phyloP scores from a whole-genome alignment of 768 basidiomycete genomes.

The Rhizopogon rudus region DNA sequence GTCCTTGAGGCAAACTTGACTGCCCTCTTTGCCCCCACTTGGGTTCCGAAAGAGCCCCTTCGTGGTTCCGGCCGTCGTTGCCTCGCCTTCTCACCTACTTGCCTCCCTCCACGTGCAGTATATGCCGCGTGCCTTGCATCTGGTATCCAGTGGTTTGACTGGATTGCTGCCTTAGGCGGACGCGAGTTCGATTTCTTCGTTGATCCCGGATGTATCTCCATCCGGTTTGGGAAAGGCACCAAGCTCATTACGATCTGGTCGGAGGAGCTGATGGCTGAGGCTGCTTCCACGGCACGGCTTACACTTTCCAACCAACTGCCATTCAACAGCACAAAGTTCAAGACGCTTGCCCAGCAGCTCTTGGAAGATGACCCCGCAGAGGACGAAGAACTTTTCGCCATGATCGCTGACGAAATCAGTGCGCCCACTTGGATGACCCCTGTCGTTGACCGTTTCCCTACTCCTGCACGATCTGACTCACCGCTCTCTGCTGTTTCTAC shows the following conservation, averaged over 20 bases:
- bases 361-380: slow-evolving; percentile 67
- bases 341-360: slow-evolving; percentile 72
- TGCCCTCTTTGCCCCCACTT: slow-evolving; percentile 61
- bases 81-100: slow-evolving; percentile 64
- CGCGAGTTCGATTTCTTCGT: slow-evolving; percentile 75
- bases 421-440: slow-evolving; percentile 70
- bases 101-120: slow-evolving; percentile 66
- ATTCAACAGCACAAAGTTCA: slow-evolving; percentile 26
- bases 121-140: slow-evolving; percentile 66
- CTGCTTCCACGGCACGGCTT: slow-evolving; percentile 9
- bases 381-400: slow-evolving; percentile 67
- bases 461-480: slow-evolving; percentile 47
- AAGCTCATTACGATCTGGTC: slow-evolving; percentile 66
- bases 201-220: slow-evolving; percentile 73
- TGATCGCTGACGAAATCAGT: slow-evolving; percentile 68
- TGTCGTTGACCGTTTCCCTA: slow-evolving; percentile 54
- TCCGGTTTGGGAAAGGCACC: slow-evolving; percentile 47
- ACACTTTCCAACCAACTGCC: slow-evolving; percentile 12
- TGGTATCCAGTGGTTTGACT: slow-evolving; percentile 76
- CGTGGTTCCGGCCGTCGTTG: slow-evolving; percentile 70
- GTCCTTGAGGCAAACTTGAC: slow-evolving; percentile 71
- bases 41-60: slow-evolving; percentile 60
- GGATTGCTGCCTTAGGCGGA: slow-evolving; percentile 67
- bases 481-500: slow-evolving; percentile 53
- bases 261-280: slow-evolving; percentile 37